A percentile compares a stretch with the other conserved stretches of the same genome.
phyloP scores from a whole-genome alignment of 2,329 filamentous ascomycete genomes.

The Akanthomyces lecanii region DNA sequence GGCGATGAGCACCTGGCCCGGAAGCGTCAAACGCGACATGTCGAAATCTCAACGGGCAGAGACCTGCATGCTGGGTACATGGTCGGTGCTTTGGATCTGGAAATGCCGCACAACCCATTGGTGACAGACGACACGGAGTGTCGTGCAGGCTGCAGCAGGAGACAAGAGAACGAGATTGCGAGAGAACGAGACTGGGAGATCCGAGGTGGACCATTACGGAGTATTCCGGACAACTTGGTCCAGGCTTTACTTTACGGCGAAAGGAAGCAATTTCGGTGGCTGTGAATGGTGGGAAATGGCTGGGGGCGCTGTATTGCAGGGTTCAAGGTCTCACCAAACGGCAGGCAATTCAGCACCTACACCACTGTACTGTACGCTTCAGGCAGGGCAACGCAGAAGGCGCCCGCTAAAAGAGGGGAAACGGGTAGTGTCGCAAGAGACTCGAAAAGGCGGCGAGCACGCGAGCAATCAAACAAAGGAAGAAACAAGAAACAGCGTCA shows the following conservation, averaged over 20 bases:
- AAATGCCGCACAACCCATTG: neutral
- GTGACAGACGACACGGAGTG: neutral
- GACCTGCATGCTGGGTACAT: neutral
- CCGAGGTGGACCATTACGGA: neutral
- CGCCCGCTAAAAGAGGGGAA: too few relatives aligned
- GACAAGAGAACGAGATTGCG: neutral
- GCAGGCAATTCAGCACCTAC: too few relatives aligned
- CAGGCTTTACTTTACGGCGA: neutral
- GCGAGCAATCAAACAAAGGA: too few relatives aligned
- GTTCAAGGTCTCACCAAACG: too few relatives aligned
- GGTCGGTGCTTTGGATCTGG: conserved; percentile 4
- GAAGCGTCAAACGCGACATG: neutral
- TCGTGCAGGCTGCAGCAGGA: neutral
- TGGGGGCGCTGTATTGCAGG: neutral
- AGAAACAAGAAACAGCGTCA: too few relatives aligned
- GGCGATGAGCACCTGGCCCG: too few relatives aligned
- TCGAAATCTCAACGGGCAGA: neutral
- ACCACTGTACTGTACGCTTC: too few relatives aligned
- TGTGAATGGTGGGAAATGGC: conserved; percentile 1
- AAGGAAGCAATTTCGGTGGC: neutral
- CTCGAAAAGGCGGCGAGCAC: too few relatives aligned
- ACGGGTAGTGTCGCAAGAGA: too few relatives aligned
- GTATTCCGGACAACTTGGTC: neutral
- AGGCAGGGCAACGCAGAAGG: too few relatives aligned
- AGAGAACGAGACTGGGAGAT: neutral